Evolutionary conservation across 2,329 filamentous ascomycete species (phyloP).

Genomic region (Diaporthe aspalathi): DNA sequence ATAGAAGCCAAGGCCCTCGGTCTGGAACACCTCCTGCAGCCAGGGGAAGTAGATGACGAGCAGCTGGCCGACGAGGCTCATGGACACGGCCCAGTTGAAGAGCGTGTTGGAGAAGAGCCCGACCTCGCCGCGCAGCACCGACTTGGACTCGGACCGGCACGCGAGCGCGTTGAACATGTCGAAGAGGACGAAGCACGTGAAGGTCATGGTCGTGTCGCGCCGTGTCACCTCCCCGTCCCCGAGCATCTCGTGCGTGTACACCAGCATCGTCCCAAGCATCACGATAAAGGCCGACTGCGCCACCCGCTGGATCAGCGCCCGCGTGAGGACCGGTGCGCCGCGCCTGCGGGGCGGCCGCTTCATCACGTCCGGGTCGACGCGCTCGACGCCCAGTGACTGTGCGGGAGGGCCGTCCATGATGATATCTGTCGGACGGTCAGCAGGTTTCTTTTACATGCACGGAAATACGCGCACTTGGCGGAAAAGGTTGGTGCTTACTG

Average conservation of each 20-base stretch:
- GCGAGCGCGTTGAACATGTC: constrained; percentile 99
- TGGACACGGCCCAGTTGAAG: constrained; percentile 95
- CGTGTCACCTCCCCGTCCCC: constrained; percentile 84
- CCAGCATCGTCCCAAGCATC: constrained; percentile 89
- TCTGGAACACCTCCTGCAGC: constrained; percentile 95
- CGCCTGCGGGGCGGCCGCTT: constrained; percentile 86
- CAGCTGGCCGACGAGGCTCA: constrained; percentile 86
- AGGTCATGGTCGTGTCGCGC: constrained; percentile 98
- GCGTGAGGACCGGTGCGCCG: constrained; percentile 91
- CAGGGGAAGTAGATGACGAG: constrained; percentile 96
- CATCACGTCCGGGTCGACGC: constrained; percentile 95
- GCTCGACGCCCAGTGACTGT: constrained; percentile 95
- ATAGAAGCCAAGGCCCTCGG: constrained; percentile 79
- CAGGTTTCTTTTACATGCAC: not conserved
- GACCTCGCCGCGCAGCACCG: constrained; percentile 86
- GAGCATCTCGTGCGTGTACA: constrained; percentile 93
- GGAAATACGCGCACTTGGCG: too few species aligned
- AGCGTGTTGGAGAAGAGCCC: constrained; percentile 87
- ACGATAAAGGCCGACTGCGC: constrained; percentile 89
- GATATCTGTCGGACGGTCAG: constrained; percentile 74
- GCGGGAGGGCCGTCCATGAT: constrained; percentile 99
- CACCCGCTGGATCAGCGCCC: constrained; percentile 83
- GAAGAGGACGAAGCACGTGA: constrained; percentile 98
- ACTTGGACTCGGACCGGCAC: constrained; percentile 92
- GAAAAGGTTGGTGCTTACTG: constrained; percentile 69